These are phyloP conservation scores for Neofusicoccum parvum DNA, from an alignment of 2,329 filamentous ascomycete genomes.

Conservation along the genomic window DNA sequence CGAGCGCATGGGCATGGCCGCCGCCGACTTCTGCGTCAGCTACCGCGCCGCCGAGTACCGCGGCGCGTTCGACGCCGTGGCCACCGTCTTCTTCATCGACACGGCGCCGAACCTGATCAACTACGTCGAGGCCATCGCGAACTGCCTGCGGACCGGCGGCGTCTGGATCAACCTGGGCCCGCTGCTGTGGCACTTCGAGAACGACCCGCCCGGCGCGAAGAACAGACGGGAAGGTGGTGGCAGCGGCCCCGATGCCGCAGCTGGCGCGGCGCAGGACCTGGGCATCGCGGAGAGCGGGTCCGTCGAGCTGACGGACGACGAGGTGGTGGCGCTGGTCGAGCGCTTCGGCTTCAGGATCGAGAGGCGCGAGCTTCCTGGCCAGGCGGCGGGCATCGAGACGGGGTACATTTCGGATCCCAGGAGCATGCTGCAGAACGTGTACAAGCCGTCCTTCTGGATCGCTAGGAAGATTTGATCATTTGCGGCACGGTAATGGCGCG, in stretches of 20 bases:
- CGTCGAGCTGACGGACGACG: constrained; percentile 87
- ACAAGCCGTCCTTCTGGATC: constrained; percentile 81
- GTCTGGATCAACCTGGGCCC: constrained; percentile 89
- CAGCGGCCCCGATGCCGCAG: too few species aligned
- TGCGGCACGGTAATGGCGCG: neutral
- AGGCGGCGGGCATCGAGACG: constrained; percentile 51
- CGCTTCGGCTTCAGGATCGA: constrained; percentile 77
- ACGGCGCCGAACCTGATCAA: constrained; percentile 91
- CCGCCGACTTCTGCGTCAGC: constrained; percentile 87
- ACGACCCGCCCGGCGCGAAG: constrained; percentile 58
- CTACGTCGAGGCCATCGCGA: constrained; percentile 80
- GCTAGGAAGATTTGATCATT: constrained; percentile 64
- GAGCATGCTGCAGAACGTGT: constrained; percentile 85
- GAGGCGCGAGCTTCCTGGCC: constrained; percentile 54
- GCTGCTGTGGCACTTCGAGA: constrained; percentile 93
- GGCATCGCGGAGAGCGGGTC: constrained; percentile 88
- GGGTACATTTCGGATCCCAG: constrained; percentile 85
- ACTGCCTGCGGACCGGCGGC: constrained; percentile 76
- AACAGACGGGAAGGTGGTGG: constrained; percentile 47
- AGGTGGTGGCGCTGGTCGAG: constrained; percentile 76
- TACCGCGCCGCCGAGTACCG: constrained; percentile 69
- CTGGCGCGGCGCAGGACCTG: constrained; percentile 26
- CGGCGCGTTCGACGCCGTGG: constrained; percentile 75
- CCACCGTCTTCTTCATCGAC: constrained; percentile 94
- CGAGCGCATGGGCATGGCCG: constrained; percentile 87